These are phyloP conservation scores for Fusarium transvaalense DNA, from an alignment of 2,329 filamentous ascomycete species.

Conservation along the genomic window DNA sequence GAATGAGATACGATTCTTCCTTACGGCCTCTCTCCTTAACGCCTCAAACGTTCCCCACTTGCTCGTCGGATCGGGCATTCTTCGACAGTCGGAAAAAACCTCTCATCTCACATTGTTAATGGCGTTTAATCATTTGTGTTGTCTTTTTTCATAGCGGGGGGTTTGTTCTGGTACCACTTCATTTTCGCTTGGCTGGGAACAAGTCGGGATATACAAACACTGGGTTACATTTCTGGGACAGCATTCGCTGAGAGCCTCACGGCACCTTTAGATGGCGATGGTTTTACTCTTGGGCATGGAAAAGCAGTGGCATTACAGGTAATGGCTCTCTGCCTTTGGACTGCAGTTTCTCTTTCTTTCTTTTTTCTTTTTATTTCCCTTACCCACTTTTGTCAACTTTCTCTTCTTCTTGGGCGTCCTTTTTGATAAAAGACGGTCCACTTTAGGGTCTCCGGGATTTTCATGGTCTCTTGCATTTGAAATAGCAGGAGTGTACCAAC, in stretches of 20 bases:
- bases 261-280: conserved; percentile 41
- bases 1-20: conserved; percentile 45
- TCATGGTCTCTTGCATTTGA: conserved; percentile 39
- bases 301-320: conserved; percentile 24
- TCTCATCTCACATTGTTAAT: conserved; percentile 31
- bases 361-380: background rate
- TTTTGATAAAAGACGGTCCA: conserved; percentile 32
- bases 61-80: conserved; percentile 26
- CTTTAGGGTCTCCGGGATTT: conserved; percentile 35
- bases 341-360: conserved; percentile 2
- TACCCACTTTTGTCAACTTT: background rate
- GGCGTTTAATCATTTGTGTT: conserved; percentile 18
- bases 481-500: conserved; percentile 11
- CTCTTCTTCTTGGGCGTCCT: conserved; percentile 31
- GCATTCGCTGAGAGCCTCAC: conserved; percentile 47
- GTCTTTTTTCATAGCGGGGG: conserved; percentile 47
- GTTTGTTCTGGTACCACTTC: conserved; percentile 27
- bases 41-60: conserved; percentile 7
- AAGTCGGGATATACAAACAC: conserved; percentile 31
- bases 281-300: conserved; percentile 20
- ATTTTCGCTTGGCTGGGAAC: conserved; percentile 35
- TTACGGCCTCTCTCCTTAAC: conserved; percentile 22
- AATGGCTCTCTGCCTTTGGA: conserved; percentile 4
- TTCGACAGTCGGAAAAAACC: conserved; percentile 16
- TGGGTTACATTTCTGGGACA: conserved; percentile 45